Percentiles rank a stretch among this genome's conserved stretches.
phyloP scores from a whole-genome alignment of 139 green algal genomes.

The Axilococcus clingmanii region DNA sequence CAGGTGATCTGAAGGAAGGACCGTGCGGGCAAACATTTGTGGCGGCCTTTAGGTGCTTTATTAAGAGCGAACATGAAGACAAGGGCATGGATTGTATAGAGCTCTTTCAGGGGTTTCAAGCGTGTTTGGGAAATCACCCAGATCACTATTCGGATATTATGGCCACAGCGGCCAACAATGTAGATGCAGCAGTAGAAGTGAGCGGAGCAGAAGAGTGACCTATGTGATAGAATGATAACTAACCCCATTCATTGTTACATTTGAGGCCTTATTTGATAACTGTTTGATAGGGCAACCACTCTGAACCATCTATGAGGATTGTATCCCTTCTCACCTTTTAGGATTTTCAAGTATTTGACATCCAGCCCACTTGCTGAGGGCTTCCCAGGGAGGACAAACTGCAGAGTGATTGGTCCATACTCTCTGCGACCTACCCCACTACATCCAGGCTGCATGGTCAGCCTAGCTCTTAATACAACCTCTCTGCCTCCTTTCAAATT shows the following conservation, averaged over 20 bases:
- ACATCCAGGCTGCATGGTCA: conserved; percentile 41
- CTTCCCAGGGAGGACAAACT: conserved; percentile 60
- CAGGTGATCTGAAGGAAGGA: conserved; percentile 24
- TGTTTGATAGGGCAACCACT: conserved; percentile 30
- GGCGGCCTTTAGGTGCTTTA: conserved; percentile 24
- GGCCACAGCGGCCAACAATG: neutral
- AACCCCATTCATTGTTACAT: too few species aligned
- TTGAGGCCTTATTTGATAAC: conserved; percentile 23
- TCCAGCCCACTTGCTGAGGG: conserved; percentile 30
- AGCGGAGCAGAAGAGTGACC: neutral
- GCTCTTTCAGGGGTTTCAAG: conserved; percentile 26
- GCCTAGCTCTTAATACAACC: conserved; percentile 36
- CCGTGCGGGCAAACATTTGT: conserved; percentile 22
- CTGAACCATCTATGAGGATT: conserved; percentile 51
- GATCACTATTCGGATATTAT: conserved; percentile 24
- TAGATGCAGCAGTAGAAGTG: neutral
- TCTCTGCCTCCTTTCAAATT: conserved; percentile 48
- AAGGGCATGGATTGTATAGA: conserved; percentile 33
- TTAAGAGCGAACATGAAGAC: conserved; percentile 20
- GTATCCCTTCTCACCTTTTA: conserved; percentile 61
- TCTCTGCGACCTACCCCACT: conserved; percentile 30
- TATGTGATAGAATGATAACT: neutral
- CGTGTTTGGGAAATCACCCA: conserved; percentile 20
- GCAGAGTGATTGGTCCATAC: conserved; percentile 80
- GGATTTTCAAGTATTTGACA: conserved; percentile 71